These are phyloP conservation scores for Tardiomyces digboiensis DNA, from an alignment of 1,139 yeast genomes.

Conservation along the genomic window DNA sequence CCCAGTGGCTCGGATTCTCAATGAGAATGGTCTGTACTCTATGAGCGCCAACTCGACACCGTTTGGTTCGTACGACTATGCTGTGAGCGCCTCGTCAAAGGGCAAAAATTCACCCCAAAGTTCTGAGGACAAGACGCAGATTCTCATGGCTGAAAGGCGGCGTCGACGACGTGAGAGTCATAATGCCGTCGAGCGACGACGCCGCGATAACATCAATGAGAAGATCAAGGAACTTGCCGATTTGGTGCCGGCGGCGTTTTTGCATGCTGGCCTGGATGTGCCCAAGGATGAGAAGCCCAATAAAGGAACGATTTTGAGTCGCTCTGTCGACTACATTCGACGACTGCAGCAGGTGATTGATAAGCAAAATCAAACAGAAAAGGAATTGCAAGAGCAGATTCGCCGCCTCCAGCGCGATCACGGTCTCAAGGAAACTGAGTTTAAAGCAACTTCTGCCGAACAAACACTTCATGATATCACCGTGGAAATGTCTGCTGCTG, in stretches of 20 bases:
- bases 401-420: conserved; percentile 40
- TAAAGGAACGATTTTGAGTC: conserved; percentile 81
- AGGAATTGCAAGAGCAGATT: conserved; percentile 56
- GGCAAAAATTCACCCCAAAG: neutral
- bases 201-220: conserved; percentile 85
- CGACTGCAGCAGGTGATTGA: conserved; percentile 69
- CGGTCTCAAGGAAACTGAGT: conserved; percentile 32
- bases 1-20: conserved; percentile 3
- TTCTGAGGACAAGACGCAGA: neutral
- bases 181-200: conserved; percentile 46
- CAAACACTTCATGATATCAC: conserved; percentile 44
- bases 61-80: conserved; percentile 16
- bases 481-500: neutral
- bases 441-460: conserved; percentile 74
- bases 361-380: conserved; percentile 56
- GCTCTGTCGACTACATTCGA: conserved; percentile 77
- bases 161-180: conserved; percentile 37
- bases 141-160: conserved; percentile 19
- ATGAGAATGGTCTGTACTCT: conserved; percentile 6
- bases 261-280: conserved; percentile 26
- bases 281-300: conserved; percentile 88
- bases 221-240: conserved; percentile 73
- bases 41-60: conserved; percentile 14
- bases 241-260: conserved; percentile 58
- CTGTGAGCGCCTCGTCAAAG: neutral